Evolutionary conservation across 108 stramenopile species (phyloP), one percentile per base, ranked within the genome.

Genomic region (Stephanodiscus minutulus): DNA sequence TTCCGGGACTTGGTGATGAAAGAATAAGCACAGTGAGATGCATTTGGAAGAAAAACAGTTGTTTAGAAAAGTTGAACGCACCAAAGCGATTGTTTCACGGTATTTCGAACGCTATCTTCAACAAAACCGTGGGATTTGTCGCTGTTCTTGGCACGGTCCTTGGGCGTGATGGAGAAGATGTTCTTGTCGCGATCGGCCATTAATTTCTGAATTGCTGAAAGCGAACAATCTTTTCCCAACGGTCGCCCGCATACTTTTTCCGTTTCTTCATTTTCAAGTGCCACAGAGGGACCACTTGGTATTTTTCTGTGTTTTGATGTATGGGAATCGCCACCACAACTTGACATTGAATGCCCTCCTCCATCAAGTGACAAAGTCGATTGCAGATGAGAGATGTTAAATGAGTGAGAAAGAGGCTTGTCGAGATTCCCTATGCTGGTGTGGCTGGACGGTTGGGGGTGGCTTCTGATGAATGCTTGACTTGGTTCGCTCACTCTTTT

Each of bases 141-240:
- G 17, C 21, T 43, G 10, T 27, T n/a, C 10, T 25, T 54, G 18
- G 21, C 21, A 31, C 47, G 41, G 50, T 48, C 41, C 12, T 69
- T 69, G 8, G 36, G 48, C 7, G 62, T 25, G 12, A 35, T 33
- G 20, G 54, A 69, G 52, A 76, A 76, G 35, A 46, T 52, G 35
- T 60, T 58, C 31, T 69, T 62, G 50, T 80, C 79, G 33, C 69
- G 66, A 17, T 80, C 62, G 9, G 28, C 36, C 79, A 80, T 80
- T 12, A 73, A 55, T 35, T 62, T 63, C 35, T 68, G 53, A 9
- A 80, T 39, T 10, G 9, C 25, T 53, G 59, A 66, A 37, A 52
- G 15, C 20, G 35, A 36, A 24, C n/a, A 12, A 41, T 48, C 24
- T 28, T 44, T 56, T 44, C 21, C 55, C 29, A 35, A 11, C 7